Evolutionary conservation across 352 stramenopile genomes (phyloP), one percentile per base, ranked within the genome.

Genomic region (Phytophthora sp.): DNA sequence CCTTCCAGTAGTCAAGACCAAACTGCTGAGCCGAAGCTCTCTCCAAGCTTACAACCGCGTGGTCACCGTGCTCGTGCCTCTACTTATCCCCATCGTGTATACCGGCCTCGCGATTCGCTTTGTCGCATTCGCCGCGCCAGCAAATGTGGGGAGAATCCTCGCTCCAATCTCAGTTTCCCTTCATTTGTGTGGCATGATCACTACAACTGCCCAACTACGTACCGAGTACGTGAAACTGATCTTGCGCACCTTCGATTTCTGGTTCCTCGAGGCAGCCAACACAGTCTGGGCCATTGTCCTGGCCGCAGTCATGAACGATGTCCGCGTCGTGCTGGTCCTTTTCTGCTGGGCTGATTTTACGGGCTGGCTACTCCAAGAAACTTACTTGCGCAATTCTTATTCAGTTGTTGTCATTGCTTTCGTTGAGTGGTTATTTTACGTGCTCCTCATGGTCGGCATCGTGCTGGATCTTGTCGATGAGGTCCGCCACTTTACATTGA

Each of bases 211-310:
- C 21, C 41, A 52, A 1, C 56, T 71, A 44, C 63, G 57, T 3
- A 21, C 26, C 2, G 63, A 67, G 16, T 67, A 67, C n/a, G 30
- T 57, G 1, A 71, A 67, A 12, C 41, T 63, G 15, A 66, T 67
- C 11, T 2, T 59, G 5, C 44, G 12, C 0, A 67, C 63, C 11
- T 71, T 71, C 26, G 63, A 71, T 2, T 67, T 71, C 24, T 62
- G 63, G 41, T 71, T 71, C 20, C 7, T 58, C 21, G 16, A 58
- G 44, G 18, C 50, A 27, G 20, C 50, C 52, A 67, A 55, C 29
- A 71, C 36, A 9, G 7, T 71, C 4, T 71, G 57, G 33, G 42
- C 29, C 5, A 53, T 67, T 12, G 30, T 24, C 2, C n/a, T 71
- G 5, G 58, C 41, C 35, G 20, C 18, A 1, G 20, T 58, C 4